Base-by-base conservation (phyloP, 2,329 filamentous ascomycete species). In the Penicillium verrucosum region DNA sequence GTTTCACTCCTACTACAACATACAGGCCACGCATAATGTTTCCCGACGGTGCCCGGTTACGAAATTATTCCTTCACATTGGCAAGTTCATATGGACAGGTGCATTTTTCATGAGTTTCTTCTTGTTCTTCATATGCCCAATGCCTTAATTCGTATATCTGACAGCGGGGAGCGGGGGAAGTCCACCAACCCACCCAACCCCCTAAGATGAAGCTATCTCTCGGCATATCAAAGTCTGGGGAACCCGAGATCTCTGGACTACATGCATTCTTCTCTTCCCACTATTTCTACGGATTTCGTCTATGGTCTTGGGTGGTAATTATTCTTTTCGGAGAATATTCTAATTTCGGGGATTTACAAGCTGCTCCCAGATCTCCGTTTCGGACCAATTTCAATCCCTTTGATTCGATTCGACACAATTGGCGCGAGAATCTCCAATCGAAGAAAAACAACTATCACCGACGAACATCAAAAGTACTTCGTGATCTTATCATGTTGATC, bases 401-500 rank as follows among this genome's bases (percentile, higher is more conserved):
- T 27, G 18, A 56, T 45, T 38, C 42, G 48, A 40, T 59, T 57
- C 10, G 41, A 5, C 25, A n/a, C 10, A 9, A 46, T 46, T 23
- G 44, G 18, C 14, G 21, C 44, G 32, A 42, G n/a, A 34, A 32
- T 14, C 34, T 51, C 25, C 51, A 54, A 60, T 38, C 44, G 57
- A 51, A 54, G 18, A 5, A 40, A 40, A 48, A 27, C n/a, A 16
- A 29, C 29, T 36, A 54, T 25, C 51, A 14, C 32, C 25, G 50
- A 51, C 38, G 49, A 27, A 46, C 37, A 27, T 37, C 40, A 23
- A 51, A 44, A 42, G 37, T 41, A 37, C 37, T 49, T 32, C 14
- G 38, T 59, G 58, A 56, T 59, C 56, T 45, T 68, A 70, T 64
- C 63, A 72, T 71, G 65, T 61, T 71, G 65, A 65, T 64, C 57